phyloP scores from a whole-genome alignment of 352 stramenopile species.

The Pythium rishiriense region DNA sequence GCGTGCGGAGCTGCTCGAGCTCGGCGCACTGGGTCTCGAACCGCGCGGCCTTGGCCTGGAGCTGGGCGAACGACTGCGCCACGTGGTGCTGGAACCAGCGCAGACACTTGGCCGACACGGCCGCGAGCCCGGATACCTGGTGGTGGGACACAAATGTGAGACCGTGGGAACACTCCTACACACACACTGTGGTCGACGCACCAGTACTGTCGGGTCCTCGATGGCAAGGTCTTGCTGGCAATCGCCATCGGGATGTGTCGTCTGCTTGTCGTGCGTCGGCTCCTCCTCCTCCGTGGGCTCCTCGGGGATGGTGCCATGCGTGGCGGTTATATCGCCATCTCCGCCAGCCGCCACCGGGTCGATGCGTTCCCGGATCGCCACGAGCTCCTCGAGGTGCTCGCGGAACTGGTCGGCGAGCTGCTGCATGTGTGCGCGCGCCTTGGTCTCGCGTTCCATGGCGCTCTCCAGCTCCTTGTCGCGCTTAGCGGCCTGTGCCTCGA shows the following conservation, averaged over 20 bases:
- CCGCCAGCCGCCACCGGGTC: conserved; percentile 16
- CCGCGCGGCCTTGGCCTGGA: conserved; percentile 44
- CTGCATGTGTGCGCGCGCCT: conserved; percentile 36
- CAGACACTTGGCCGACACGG: conserved; percentile 52
- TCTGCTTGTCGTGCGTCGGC: background rate
- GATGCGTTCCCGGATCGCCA: conserved; percentile 52
- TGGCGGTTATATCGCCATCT: conserved; percentile 11
- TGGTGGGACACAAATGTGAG: background rate
- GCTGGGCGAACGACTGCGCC: conserved; percentile 40
- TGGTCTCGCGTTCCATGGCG: conserved; percentile 23
- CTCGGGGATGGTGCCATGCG: background rate
- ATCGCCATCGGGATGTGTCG: background rate
- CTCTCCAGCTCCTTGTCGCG: conserved; percentile 13
- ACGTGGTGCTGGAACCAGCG: conserved; percentile 57
- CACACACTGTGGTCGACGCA: background rate
- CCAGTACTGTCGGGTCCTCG: conserved; percentile 17
- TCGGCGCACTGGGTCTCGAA: conserved; percentile 54
- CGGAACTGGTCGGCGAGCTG: conserved; percentile 51
- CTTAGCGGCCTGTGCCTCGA: conserved; percentile 34
- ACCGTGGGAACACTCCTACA: background rate
- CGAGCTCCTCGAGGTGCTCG: conserved; percentile 56
- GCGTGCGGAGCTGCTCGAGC: conserved; percentile 40
- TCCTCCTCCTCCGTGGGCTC: background rate
- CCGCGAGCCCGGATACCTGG: conserved; percentile 45
- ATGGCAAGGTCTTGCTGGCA: conserved; percentile 4